Conservation (phyloP, 257 asterid genomes). For the Fraxinus anomala region DNA sequence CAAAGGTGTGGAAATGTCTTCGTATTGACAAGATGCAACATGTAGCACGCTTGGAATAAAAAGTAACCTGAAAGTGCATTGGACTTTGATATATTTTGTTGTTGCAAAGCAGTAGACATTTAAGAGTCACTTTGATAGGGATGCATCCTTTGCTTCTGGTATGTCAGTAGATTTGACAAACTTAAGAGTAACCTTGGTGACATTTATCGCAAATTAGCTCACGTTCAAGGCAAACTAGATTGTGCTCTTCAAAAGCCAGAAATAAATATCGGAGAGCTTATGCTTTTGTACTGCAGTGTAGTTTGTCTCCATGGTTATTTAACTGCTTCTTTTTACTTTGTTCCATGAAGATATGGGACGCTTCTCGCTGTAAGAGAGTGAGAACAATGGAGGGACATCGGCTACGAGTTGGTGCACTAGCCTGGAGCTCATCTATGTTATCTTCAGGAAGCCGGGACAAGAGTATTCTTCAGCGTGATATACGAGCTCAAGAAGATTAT, state of each 20-base stretch:
- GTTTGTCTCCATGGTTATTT: conserved; percentile 7
- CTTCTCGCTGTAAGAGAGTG: conserved; percentile 79
- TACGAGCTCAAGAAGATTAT: conserved; percentile 68
- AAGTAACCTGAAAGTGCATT: neutral
- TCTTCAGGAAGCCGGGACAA: conserved; percentile 97
- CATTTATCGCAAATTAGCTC: neutral
- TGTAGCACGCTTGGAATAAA: neutral
- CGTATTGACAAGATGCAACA: neutral
- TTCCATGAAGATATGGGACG: conserved; percentile 78
- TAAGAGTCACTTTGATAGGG: neutral
- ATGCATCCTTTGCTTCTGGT: neutral
- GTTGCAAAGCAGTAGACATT: neutral
- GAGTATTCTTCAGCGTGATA: conserved; percentile 85
- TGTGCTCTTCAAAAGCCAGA: neutral
- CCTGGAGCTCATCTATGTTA: conserved; percentile 80
- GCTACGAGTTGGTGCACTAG: conserved; percentile 83
- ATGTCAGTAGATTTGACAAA: neutral
- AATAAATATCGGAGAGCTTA: neutral
- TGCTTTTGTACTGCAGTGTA: neutral
- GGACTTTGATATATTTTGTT: neutral
- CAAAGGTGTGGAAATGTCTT: neutral
- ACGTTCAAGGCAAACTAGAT: neutral
- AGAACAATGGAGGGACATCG: conserved; percentile 98
- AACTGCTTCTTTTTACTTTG: conserved; percentile 16
- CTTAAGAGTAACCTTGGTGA: neutral